These are phyloP conservation scores for Trypanosoma platydactyli DNA, from an alignment of 208 protist genomes.

Conservation along the genomic window DNA sequence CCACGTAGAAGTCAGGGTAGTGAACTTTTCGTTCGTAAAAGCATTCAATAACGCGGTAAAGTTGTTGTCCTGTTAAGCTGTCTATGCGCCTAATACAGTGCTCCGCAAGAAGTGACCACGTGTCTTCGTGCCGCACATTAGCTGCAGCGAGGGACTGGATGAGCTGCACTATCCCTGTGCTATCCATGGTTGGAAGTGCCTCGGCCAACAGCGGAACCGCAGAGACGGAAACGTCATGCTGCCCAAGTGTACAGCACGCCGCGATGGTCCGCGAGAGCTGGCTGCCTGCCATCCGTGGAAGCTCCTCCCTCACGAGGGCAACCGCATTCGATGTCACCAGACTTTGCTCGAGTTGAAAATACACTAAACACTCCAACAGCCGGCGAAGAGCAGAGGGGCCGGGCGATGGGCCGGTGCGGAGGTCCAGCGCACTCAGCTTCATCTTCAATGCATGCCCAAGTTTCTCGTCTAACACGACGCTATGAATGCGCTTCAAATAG, in stretches of 20 bases:
- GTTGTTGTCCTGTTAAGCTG: slow-evolving; percentile 58
- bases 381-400: slow-evolving; percentile 50
- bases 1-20: slow-evolving; percentile 80
- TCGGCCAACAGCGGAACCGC: slow-evolving; percentile 58
- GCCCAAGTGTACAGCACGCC: slow-evolving; percentile 62
- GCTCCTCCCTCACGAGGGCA: slow-evolving; percentile 46
- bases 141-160: slow-evolving; percentile 55
- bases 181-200: slow-evolving; percentile 41
- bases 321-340: slow-evolving; percentile 57
- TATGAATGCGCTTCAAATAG: slow-evolving; percentile 74
- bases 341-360: slow-evolving; percentile 68
- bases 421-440: slow-evolving; percentile 69
- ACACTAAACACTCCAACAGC: slow-evolving; percentile 76
- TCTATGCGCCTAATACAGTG: slow-evolving; percentile 71
- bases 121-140: slow-evolving; percentile 56
- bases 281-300: slow-evolving; percentile 49
- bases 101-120: slow-evolving; percentile 74
- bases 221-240: slow-evolving; percentile 47
- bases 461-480: slow-evolving; percentile 51
- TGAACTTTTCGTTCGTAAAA: slow-evolving; percentile 57
- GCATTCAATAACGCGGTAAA: slow-evolving; percentile 55
- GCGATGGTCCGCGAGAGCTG: slow-evolving; percentile 66
- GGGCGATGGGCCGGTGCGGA: slow-evolving; percentile 47
- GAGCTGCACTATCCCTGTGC: slow-evolving; percentile 35
- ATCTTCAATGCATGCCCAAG: slow-evolving; percentile 65